These are phyloP conservation scores for Aureoboletus auriporus DNA, from an alignment of 768 basidiomycete genomes.

Conservation along the genomic window DNA sequence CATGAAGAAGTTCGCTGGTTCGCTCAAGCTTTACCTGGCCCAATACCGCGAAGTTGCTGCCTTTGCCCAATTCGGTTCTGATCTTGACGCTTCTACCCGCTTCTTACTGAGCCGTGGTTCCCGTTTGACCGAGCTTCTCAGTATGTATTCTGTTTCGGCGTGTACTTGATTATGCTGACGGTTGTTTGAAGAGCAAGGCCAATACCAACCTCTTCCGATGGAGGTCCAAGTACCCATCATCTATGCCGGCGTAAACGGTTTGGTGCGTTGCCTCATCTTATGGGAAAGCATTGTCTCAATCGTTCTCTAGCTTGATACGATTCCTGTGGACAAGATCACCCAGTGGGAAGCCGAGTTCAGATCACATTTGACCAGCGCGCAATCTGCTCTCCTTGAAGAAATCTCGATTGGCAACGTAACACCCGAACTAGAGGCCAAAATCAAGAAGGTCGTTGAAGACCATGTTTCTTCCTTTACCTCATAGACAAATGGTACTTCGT, in stretches of 20 bases:
- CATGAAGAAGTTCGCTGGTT: conserved; percentile 99
- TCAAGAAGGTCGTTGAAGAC: conserved; percentile 92
- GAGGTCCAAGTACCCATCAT: conserved; percentile 98
- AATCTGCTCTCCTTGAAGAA: conserved; percentile 74
- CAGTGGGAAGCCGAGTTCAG: conserved; percentile 94
- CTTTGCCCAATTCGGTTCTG: conserved; percentile 99
- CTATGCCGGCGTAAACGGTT: conserved; percentile 99
- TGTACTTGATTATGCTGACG: conserved; percentile 6
- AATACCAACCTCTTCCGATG: conserved; percentile 92
- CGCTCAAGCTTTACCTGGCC: conserved; percentile 98
- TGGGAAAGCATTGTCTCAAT: not conserved
- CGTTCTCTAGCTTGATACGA: conserved; percentile 71
- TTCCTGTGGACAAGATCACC: conserved; percentile 93
- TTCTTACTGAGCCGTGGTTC: conserved; percentile 98
- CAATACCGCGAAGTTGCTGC: conserved; percentile 99
- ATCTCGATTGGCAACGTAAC: conserved; percentile 82
- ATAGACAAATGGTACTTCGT: conserved; percentile 30
- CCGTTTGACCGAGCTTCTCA: conserved; percentile 94
- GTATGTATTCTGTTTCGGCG: conserved; percentile 37
- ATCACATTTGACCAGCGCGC: conserved; percentile 72
- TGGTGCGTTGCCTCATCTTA: conserved; percentile 46
- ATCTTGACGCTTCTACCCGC: conserved; percentile 98
- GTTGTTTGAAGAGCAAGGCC: conserved; percentile 78
- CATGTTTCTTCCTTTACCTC: conserved; percentile 79
- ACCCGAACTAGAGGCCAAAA: conserved; percentile 86